Conservation (phyloP, 2,329 filamentous ascomycete genomes). For the Mollisiaceae sp. region DNA sequence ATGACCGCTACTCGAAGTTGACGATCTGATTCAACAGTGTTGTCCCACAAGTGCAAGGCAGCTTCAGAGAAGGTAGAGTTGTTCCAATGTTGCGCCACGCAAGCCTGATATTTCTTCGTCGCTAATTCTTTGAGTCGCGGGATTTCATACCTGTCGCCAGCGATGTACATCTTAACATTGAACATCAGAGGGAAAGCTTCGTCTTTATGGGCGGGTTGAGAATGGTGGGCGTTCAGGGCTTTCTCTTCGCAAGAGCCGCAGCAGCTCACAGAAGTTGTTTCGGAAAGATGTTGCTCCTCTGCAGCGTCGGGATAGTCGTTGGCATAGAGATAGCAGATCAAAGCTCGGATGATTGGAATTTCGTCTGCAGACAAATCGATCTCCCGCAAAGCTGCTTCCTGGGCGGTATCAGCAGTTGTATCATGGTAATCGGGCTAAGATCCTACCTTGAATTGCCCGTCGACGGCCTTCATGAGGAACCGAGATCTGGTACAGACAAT, state of each 20-base stretch:
- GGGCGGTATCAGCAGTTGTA: background rate
- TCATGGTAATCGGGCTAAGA: background rate
- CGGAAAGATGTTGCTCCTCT: background rate
- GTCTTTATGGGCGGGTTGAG: background rate
- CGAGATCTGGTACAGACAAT: slow-evolving; percentile 7
- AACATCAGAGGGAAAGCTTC: background rate
- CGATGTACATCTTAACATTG: slow-evolving; percentile 25
- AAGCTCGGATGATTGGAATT: background rate
- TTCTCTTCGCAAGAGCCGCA: no score
- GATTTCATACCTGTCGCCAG: slow-evolving; percentile 26
- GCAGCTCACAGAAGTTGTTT: no score
- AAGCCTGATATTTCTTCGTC: slow-evolving; percentile 13
- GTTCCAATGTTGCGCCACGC: slow-evolving; percentile 5
- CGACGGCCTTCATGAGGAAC: background rate
- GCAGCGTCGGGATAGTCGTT: background rate
- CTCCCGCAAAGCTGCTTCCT: slow-evolving; percentile 8
- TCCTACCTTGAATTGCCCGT: slow-evolving; percentile 16
- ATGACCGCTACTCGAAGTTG: background rate
- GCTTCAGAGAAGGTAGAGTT: slow-evolving; percentile 1
- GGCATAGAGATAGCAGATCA: slow-evolving; percentile 2
- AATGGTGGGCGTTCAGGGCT: background rate
- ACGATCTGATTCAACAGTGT: slow-evolving; percentile 11
- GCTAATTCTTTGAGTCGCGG: slow-evolving; percentile 17
- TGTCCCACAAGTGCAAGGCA: background rate
- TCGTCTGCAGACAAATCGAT: slow-evolving; percentile 12